Evolutionary conservation across 192 early-diverging fungal species (phyloP), one percentile per base, ranked within the genome.

Genomic region (Dissophora globulifera): DNA sequence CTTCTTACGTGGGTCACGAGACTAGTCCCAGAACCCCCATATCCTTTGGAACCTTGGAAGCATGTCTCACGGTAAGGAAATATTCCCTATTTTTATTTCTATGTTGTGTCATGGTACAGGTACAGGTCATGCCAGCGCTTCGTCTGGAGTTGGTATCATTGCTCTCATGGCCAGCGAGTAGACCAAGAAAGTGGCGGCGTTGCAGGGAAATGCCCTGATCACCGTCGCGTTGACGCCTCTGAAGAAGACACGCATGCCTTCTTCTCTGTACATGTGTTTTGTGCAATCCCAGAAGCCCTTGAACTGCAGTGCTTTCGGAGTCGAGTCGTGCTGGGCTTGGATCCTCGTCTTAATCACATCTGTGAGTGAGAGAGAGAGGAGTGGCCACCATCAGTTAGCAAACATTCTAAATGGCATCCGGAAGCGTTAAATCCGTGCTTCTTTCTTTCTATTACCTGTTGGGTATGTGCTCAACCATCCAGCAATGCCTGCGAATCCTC

Each of bases 311-410:
- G 66, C 20, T 27, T 68, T 78, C 12, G 78, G 69, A 27, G 35
- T 42, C 2, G 59, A 64, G n/a, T 79, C 45, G 23, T 80, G 83
- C 46, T 84, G 79, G 16, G 82, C 62, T 48, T 87, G 86, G 23
- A 87, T 85, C 15, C 86, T 71, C n/a, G 86, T 87, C 50, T 87
- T 87, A 41, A 87, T 68, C 16, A 87, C 83, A 67, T 87, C 85
- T 86, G 49, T n/a, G 17, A 22, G 62, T 5, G 16, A 7, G 23
- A 50, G 16, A 50, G 19, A 25, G n/a, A n/a, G n/a, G n/a, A n/a
- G n/a, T n/a, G n/a, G n/a, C n/a, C n/a, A n/a, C n/a, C n/a, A n/a
- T n/a, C n/a, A n/a, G n/a, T n/a, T n/a, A n/a, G n/a, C n/a, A n/a
- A n/a, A n/a, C n/a, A n/a, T n/a, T n/a, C n/a, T n/a, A n/a, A n/a